These are phyloP conservation scores for Thielaviopsis ethacetica DNA, from an alignment of 2,329 filamentous ascomycete genomes.

Conservation along the genomic window DNA sequence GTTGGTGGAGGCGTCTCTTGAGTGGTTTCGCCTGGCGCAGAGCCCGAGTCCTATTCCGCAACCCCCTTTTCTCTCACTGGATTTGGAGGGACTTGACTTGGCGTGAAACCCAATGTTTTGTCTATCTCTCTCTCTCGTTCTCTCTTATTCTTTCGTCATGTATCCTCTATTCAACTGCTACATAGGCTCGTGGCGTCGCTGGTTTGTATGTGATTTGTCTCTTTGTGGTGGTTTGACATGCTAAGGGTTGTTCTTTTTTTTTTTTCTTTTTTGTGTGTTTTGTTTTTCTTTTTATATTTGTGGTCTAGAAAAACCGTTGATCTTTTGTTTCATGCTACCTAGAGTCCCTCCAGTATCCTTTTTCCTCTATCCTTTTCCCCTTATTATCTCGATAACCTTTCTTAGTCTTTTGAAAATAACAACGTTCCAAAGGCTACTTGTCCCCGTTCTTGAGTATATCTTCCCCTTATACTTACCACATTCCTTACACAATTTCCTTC, in stretches of 20 bases:
- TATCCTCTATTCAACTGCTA: not conserved
- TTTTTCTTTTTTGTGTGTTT: not conserved
- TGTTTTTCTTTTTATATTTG: not conserved
- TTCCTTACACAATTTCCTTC: not conserved
- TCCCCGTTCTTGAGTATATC: not conserved
- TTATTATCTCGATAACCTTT: not conserved
- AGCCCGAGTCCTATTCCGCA: not conserved
- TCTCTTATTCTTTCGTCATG: not conserved
- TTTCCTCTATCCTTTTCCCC: not conserved
- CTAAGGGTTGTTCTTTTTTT: not conserved
- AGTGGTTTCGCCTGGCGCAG: not conserved
- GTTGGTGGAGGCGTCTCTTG: not conserved
- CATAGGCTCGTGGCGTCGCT: not conserved
- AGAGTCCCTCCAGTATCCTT: not conserved
- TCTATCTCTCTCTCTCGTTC: not conserved
- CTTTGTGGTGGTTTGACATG: not conserved
- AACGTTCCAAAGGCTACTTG: not conserved
- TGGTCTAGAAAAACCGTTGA: not conserved
- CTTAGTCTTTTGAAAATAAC: not conserved
- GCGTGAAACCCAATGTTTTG: not conserved
- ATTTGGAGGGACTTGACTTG: not conserved
- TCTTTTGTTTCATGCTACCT: not conserved
- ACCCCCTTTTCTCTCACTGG: not conserved
- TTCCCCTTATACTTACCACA: not conserved
- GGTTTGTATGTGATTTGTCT: not conserved